phyloP scores from a whole-genome alignment of 225 moss, liverwort and hornwort genomes.

The Bryum argenteum region DNA sequence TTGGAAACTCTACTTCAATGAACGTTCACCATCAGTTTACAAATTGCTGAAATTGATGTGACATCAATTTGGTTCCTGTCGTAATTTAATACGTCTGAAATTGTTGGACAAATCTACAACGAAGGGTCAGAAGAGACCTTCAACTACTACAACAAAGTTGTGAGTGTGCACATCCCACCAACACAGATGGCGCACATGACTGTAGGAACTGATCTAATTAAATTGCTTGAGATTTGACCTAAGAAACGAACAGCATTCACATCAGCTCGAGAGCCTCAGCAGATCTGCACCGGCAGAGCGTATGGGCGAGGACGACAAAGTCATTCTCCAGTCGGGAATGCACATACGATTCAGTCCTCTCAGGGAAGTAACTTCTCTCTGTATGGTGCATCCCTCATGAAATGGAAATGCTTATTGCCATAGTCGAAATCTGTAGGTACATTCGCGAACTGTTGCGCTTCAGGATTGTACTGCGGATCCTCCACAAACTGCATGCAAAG shows the following conservation, averaged over 20 bases:
- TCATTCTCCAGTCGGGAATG: neutral
- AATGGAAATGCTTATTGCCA: slow-evolving; percentile 54
- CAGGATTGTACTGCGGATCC: slow-evolving; percentile 48
- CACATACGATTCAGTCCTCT: neutral
- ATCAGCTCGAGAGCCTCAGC: neutral
- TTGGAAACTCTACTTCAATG: no score
- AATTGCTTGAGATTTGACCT: no score
- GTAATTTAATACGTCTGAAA: no score
- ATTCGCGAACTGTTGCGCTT: slow-evolving; percentile 44
- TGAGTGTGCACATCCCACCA: no score
- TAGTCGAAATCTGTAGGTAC: slow-evolving; percentile 55
- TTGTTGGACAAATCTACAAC: no score
- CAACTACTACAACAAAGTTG: no score
- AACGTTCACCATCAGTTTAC: no score
- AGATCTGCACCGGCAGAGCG: no score
- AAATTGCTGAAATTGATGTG: no score
- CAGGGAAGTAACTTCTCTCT: slow-evolving; percentile 35
- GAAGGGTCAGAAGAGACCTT: no score
- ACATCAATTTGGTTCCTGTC: no score
- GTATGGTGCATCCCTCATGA: slow-evolving; percentile 41
- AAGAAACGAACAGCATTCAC: neutral
- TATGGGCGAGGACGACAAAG: neutral
- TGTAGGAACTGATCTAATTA: neutral
- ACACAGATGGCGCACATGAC: neutral
- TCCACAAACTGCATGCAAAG: slow-evolving; percentile 41